Conservation (phyloP, 768 basidiomycete genomes). For the Suillus decipiens region DNA sequence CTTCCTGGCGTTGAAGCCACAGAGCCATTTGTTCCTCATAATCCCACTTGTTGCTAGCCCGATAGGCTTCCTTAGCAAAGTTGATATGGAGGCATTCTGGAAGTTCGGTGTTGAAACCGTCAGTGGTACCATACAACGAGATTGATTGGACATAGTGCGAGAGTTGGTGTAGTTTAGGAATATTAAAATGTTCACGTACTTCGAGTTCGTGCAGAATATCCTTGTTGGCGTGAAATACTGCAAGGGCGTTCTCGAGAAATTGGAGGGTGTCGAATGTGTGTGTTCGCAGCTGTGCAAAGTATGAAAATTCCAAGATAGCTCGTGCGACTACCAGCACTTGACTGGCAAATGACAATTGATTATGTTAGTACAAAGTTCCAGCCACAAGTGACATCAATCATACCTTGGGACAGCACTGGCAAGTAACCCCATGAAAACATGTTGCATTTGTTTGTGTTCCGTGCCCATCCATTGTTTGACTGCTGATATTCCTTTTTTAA, state of each 20-base stretch:
- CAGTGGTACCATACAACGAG: constrained; percentile 12
- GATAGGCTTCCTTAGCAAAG: too few relatives aligned
- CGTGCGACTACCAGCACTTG: constrained; percentile 23
- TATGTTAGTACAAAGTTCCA: too few relatives aligned
- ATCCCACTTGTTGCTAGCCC: too few relatives aligned
- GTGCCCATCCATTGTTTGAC: constrained; percentile 46
- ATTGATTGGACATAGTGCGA: constrained; percentile 25
- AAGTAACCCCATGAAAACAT: constrained; percentile 34
- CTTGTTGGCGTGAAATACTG: constrained; percentile 31
- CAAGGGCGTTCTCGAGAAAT: constrained; percentile 22
- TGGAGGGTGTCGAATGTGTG: constrained; percentile 30
- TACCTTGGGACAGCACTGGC: constrained; percentile 20
- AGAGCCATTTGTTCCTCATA: too few relatives aligned
- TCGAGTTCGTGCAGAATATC: constrained; percentile 31
- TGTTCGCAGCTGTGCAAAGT: constrained; percentile 28
- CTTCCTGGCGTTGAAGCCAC: neutral
- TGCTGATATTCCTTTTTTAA: constrained; percentile 43
- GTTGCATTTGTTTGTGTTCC: constrained; percentile 42
- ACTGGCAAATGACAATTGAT: neutral
- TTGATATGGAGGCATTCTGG: too few relatives aligned
- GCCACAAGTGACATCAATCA: neutral
- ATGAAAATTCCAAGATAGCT: constrained; percentile 39
- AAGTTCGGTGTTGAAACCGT: constrained; percentile 35
- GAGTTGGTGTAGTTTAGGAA: constrained; percentile 37
- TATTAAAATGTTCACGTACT: constrained; percentile 33